Conservation (phyloP, 2,329 filamentous ascomycete genomes). For the Aspergillus novofumigatus region DNA sequence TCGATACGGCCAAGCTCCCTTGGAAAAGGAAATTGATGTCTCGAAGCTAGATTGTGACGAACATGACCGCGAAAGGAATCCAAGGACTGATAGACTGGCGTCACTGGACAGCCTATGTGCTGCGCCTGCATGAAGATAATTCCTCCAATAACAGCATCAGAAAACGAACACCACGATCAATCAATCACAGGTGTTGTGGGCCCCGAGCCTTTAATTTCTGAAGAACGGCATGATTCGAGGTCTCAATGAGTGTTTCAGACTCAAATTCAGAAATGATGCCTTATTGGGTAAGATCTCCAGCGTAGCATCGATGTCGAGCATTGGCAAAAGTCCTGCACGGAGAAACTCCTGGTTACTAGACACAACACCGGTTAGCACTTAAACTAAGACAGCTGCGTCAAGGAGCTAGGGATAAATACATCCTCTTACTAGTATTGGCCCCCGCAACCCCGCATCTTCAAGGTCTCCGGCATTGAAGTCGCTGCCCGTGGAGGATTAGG, state of each 20-base stretch:
- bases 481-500: conserved; percentile 6
- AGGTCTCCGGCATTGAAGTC: background rate
- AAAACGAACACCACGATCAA: background rate
- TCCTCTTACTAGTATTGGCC: background rate
- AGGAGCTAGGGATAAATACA: background rate
- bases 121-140: background rate
- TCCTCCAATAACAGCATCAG: background rate
- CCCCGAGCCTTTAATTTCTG: background rate
- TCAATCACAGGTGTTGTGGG: background rate
- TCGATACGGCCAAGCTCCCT: no score
- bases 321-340: background rate
- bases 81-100: background rate
- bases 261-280: background rate
- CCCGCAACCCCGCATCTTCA: conserved; percentile 1
- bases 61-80: background rate
- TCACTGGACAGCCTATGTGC: no score
- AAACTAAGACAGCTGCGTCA: background rate
- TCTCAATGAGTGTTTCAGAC: background rate
- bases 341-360: background rate
- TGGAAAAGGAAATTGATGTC: background rate
- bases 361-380: background rate
- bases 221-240: background rate
- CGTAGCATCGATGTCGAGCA: background rate
- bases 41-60: background rate
- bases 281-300: background rate